These are phyloP conservation scores for Beta vulgaris DNA, from an alignment of 148 eudicot species.

Conservation along the genomic window DNA sequence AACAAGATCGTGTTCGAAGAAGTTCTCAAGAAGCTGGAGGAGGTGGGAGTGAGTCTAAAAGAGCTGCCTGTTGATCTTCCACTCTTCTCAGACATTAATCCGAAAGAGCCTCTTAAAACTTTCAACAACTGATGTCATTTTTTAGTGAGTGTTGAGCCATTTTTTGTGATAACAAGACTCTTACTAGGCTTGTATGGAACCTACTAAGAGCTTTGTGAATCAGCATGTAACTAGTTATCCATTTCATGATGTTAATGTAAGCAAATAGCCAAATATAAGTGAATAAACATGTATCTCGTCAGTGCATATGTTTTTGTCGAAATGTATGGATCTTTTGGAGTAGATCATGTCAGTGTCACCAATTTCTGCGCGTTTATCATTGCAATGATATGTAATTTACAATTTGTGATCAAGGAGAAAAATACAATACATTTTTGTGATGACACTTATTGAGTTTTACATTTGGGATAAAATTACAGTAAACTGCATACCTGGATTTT, in stretches of 20 bases:
- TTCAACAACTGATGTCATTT: constrained; percentile 38
- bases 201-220: background rate
- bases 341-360: no score
- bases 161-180: background rate
- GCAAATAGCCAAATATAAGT: background rate
- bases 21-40: constrained; percentile 50
- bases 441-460: no score
- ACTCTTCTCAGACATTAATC: constrained; percentile 51
- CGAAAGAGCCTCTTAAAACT: constrained; percentile 57
- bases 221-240: background rate
- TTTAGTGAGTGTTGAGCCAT: background rate
- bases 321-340: background rate
- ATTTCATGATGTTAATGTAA: background rate
- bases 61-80: constrained; percentile 66
- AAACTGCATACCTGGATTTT: no score
- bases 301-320: background rate
- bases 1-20: constrained; percentile 76
- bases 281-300: background rate
- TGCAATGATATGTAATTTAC: no score
- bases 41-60: constrained; percentile 53
- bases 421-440: no score
- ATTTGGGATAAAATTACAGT: no score
- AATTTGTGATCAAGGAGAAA: no score
- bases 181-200: background rate
- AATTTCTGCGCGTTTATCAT: no score